phyloP scores from a whole-genome alignment of 2,329 filamentous ascomycete genomes.

The Arachnomyces sp. region DNA sequence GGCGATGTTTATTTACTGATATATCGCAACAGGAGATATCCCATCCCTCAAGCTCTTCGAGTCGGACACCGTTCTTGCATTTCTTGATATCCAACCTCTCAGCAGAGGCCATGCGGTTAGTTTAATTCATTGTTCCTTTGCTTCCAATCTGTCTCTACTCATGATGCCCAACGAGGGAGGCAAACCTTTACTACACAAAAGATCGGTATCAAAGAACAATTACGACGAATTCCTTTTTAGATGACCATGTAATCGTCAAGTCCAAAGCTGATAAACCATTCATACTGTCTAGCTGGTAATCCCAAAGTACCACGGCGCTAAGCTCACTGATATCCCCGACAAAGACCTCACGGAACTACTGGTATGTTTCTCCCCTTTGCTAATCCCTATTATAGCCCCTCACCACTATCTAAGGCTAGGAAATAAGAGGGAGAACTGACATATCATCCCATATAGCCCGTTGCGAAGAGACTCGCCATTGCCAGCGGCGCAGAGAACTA shows the following conservation, averaged over 20 bases:
- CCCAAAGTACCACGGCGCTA: slow-evolving; percentile 87
- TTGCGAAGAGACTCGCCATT: slow-evolving; percentile 77
- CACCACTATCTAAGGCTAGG: not conserved
- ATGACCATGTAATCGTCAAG: no score
- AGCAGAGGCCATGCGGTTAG: slow-evolving; percentile 81
- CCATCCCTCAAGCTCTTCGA: slow-evolving; percentile 95
- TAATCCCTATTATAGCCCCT: no score
- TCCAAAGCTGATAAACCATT: slow-evolving; percentile 10
- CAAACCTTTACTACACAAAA: no score
- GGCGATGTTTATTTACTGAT: slow-evolving; percentile 6
- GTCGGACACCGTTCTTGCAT: slow-evolving; percentile 85
- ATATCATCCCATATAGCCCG: slow-evolving; percentile 44
- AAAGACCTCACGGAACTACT: slow-evolving; percentile 76
- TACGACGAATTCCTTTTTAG: no score
- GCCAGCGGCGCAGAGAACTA: slow-evolving; percentile 73
- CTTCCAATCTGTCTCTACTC: slow-evolving; percentile 9
- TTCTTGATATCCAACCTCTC: slow-evolving; percentile 90
- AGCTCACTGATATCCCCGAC: slow-evolving; percentile 88
- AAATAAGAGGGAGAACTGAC: no score
- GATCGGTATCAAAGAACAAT: no score
- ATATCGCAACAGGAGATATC: slow-evolving; percentile 65
- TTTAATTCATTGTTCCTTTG: slow-evolving; percentile 10
- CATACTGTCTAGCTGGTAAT: slow-evolving; percentile 67
- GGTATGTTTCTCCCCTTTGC: slow-evolving; percentile 39
- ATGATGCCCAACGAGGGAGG: no score